A percentile compares a stretch with the other conserved stretches of the same genome.
Evolutionary conservation across 2,329 filamentous ascomycete species (phyloP).

Genomic region (Aspergillus tamarii): DNA sequence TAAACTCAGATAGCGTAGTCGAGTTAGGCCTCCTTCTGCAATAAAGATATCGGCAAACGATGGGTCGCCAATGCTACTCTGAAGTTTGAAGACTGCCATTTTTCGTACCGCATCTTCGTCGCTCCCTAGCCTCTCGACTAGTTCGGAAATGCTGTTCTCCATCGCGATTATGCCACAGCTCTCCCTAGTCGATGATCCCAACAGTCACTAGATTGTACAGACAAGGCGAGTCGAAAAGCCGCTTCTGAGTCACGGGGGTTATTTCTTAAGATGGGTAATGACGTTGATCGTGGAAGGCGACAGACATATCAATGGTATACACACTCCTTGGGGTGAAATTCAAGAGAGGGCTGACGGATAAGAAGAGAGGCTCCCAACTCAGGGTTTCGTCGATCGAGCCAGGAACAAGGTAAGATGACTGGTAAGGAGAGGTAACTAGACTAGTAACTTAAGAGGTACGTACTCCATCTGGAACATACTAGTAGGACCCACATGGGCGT

Average conservation of each 20-base stretch:
- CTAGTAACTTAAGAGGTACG: neutral
- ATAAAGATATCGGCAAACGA: slow-evolving; percentile 97
- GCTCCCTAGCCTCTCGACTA: slow-evolving; percentile 62
- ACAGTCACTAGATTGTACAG: neutral
- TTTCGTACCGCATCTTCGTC: slow-evolving; percentile 89
- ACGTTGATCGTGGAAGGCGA: neutral
- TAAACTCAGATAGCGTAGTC: slow-evolving; percentile 82
- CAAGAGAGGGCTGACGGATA: neutral
- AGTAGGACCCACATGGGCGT: neutral
- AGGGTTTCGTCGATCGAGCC: neutral
- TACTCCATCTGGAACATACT: neutral
- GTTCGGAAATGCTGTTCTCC: slow-evolving; percentile 60
- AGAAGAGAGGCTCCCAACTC: neutral
- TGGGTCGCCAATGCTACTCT: slow-evolving; percentile 91
- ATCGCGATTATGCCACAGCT: slow-evolving; percentile 34
- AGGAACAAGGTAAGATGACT: neutral
- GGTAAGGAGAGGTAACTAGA: neutral
- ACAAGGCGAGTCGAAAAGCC: neutral
- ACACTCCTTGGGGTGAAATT: neutral
- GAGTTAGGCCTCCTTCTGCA: slow-evolving; percentile 78
- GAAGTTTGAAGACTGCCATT: slow-evolving; percentile 98
- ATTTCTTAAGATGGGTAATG: neutral
- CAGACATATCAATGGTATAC: neutral
- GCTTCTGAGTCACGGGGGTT: neutral
- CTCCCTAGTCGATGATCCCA: neutral